Base-by-base conservation (phyloP, 306 rosid species). In the Gillenia trifoliata region DNA sequence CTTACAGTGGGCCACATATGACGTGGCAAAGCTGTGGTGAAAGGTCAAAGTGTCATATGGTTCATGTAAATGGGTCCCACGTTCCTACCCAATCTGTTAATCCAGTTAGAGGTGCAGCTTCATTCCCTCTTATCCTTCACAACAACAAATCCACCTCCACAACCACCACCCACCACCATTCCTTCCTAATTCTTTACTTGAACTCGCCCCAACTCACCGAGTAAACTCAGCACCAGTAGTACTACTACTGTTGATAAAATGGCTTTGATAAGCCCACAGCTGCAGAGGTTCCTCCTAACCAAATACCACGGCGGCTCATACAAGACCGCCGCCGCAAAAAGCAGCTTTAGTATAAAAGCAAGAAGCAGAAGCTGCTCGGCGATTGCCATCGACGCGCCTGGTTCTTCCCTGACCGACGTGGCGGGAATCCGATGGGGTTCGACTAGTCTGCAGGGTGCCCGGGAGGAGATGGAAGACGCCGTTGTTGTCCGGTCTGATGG, bases 381-480 rank as follows among this genome's bases (percentile, higher is more conserved):
- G 66, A 89, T 92, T 71, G 98, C 98, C 77, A 88, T 92, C 30
- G 98, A 95, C 45, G 80, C 96, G 5, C 98, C 91, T 1, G 86
- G 94, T 41, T 83, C 97, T 41, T 57, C 78, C 40, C 43, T 89
- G 65, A 47, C 86, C 4, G 96, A 83, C 12, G 82, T 84, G 1
- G 81, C 88, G 2, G 89, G 93, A 11, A 74, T 87, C 25, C 78
- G 93, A 78, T 95, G 99, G 99, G 99, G 93, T 2, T 92, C 91
- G 8, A 71, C 89, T 8, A 81, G 88, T 73, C 75, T 89, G 85
- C 99, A 95, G 81, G 99, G 99, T 49, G 77, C 80, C 22, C 82
- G 99, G 3, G 96, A 89, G 55, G 98, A 95, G 83, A 95, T 94
- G 99, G 99, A 94, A 69, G 99, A 94, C 71, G 96, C 55, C 34